Percentiles rank a stretch among this genome's conserved stretches.
These are phyloP conservation scores for Sporothrix globosa DNA, from an alignment of 2,329 filamentous ascomycete genomes.

Conservation along the genomic window DNA sequence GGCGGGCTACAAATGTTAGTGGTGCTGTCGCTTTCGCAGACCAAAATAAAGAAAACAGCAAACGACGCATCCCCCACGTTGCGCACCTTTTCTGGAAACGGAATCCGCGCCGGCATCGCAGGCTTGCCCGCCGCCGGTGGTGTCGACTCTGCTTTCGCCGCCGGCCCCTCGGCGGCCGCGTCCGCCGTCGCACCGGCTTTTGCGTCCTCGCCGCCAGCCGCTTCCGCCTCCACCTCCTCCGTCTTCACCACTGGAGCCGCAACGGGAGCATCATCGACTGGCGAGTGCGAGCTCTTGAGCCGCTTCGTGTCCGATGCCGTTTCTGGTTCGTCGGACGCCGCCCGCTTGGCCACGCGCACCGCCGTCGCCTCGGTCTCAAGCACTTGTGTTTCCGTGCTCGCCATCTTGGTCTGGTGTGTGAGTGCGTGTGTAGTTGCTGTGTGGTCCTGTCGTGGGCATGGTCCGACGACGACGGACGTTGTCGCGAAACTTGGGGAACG, in stretches of 20 bases:
- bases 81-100: slow-evolving; percentile 82
- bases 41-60: no score
- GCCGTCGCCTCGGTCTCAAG: neutral
- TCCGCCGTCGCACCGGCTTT: neutral
- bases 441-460: neutral
- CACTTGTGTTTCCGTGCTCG: neutral
- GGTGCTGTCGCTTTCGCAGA: neutral
- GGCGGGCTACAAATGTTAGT: slow-evolving; percentile 59
- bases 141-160: neutral
- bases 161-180: neutral
- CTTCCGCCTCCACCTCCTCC: neutral
- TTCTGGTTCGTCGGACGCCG: slow-evolving; percentile 67
- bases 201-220: neutral
- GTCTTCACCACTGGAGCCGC: neutral
- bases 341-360: slow-evolving; percentile 60
- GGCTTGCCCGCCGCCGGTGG: slow-evolving; percentile 40
- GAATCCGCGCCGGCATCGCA: slow-evolving; percentile 65
- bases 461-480: neutral
- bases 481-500: neutral
- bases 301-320: slow-evolving; percentile 67
- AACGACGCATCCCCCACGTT: no score
- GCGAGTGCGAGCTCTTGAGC: slow-evolving; percentile 57
- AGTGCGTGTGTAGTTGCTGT: no score
- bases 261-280: slow-evolving; percentile 43
- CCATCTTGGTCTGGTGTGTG: neutral